phyloP scores from a whole-genome alignment of 768 basidiomycete genomes.

The Hortiboletus flavorubellus region DNA sequence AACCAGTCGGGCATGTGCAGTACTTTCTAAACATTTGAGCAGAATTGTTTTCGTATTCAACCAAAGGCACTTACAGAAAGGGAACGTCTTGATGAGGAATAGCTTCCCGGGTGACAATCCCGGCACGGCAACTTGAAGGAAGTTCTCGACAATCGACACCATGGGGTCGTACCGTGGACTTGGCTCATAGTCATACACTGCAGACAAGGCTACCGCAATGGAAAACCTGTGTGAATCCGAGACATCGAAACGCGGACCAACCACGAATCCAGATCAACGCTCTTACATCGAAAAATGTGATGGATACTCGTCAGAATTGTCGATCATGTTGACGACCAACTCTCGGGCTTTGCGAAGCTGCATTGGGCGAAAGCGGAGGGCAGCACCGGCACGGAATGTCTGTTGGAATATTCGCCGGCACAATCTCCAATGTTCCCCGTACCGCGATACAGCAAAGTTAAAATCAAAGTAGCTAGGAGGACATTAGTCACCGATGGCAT shows the following conservation, averaged over 20 bases:
- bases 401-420: constrained; percentile 21
- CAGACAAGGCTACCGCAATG: constrained; percentile 26
- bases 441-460: no score
- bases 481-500: no score
- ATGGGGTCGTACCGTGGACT: not conserved
- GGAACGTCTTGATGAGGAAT: constrained; percentile 8
- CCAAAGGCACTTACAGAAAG: not conserved
- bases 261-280: no score
- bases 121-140: not conserved
- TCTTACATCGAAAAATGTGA: constrained; percentile 8
- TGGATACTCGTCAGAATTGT: not conserved
- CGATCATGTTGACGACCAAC: constrained; percentile 11
- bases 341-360: constrained; percentile 13
- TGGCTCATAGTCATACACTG: constrained; percentile 17
- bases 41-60: no score
- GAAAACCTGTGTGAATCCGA: no score
- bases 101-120: constrained; percentile 10
- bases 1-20: constrained; percentile 28
- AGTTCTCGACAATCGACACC: not conserved
- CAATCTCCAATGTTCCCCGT: no score
- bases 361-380: constrained; percentile 9
- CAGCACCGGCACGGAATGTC: constrained; percentile 10
- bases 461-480: no score
- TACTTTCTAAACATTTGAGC: not conserved
- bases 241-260: no score